Percentiles rank a stretch among this genome's conserved stretches.
Conservation (phyloP, 2,329 filamentous ascomycete species). For the Phialemonium atrogriseum region DNA sequence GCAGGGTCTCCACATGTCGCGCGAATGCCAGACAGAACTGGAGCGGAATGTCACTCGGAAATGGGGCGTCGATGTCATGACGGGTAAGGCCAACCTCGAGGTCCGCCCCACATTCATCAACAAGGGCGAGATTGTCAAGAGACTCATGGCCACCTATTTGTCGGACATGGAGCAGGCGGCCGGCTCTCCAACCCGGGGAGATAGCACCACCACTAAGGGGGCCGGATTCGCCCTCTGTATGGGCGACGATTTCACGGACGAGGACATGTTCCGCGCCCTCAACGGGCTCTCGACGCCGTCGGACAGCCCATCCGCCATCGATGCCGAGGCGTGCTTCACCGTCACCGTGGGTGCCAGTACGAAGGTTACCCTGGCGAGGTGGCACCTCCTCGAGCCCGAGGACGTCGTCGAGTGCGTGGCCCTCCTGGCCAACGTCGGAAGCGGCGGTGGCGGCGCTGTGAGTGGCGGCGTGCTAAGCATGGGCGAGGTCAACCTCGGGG, state of each 20-base stretch:
- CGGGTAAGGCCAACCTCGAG: constrained; percentile 92
- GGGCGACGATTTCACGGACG: constrained; percentile 95
- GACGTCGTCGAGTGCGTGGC: constrained; percentile 71
- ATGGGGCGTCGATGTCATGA: constrained; percentile 94
- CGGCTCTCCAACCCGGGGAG: constrained; percentile 20
- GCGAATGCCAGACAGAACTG: constrained; percentile 73
- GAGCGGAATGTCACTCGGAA: constrained; percentile 66
- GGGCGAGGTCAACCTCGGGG: constrained; percentile 48
- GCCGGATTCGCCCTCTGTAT: constrained; percentile 89
- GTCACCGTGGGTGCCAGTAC: constrained; percentile 87
- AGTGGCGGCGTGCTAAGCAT: constrained; percentile 27
- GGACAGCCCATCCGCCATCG: constrained; percentile 34
- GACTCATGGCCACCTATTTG: constrained; percentile 68
- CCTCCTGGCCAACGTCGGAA: constrained; percentile 41
- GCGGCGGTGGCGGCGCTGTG: constrained; percentile 16
- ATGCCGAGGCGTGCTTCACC: constrained; percentile 67
- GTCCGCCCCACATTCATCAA: constrained; percentile 96
- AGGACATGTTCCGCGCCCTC: constrained; percentile 90
- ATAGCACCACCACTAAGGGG: constrained; percentile 58
- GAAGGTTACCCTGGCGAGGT: constrained; percentile 84
- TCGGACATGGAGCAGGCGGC: constrained; percentile 28
- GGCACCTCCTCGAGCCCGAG: constrained; percentile 80
- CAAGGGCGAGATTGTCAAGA: constrained; percentile 91
- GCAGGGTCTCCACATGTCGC: constrained; percentile 70
- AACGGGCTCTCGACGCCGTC: constrained; percentile 37